Evolutionary conservation across 148 eudicot genomes (phyloP).

Genomic region (Vaccinium vitisidaea): DNA sequence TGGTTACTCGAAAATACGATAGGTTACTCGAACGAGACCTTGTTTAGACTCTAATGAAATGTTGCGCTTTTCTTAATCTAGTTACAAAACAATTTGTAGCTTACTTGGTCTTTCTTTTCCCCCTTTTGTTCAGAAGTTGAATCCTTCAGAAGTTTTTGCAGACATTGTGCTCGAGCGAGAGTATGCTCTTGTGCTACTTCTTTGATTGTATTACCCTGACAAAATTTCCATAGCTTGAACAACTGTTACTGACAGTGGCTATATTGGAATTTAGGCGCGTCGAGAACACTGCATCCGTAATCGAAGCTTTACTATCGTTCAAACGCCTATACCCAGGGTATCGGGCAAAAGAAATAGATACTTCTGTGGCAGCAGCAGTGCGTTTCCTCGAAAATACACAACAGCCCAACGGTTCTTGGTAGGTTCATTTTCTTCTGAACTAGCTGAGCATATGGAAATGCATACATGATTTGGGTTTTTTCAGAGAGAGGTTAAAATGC

Average conservation of each 20-base stretch:
- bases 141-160: slow-evolving; percentile 16
- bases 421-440: background rate
- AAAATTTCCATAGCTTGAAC: background rate
- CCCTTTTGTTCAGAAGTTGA: slow-evolving; percentile 2
- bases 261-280: background rate
- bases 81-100: background rate
- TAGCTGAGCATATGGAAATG: background rate
- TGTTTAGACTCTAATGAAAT: background rate
- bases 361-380: background rate
- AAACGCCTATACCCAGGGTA: background rate
- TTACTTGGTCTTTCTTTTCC: background rate
- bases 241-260: background rate
- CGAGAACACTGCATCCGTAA: slow-evolving; percentile 3
- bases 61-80: background rate
- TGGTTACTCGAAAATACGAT: background rate
- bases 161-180: slow-evolving; percentile 10
- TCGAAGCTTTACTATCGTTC: background rate
- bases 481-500: background rate
- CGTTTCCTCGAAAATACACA: background rate
- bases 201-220: background rate
- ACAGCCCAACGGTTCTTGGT: slow-evolving; percentile 10
- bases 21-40: background rate
- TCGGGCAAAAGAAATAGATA: slow-evolving; percentile 10
- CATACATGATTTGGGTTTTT: background rate
- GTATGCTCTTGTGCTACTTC: slow-evolving; percentile 10